Conservation (phyloP, 768 basidiomycete species). For the Suillus subaureus region DNA sequence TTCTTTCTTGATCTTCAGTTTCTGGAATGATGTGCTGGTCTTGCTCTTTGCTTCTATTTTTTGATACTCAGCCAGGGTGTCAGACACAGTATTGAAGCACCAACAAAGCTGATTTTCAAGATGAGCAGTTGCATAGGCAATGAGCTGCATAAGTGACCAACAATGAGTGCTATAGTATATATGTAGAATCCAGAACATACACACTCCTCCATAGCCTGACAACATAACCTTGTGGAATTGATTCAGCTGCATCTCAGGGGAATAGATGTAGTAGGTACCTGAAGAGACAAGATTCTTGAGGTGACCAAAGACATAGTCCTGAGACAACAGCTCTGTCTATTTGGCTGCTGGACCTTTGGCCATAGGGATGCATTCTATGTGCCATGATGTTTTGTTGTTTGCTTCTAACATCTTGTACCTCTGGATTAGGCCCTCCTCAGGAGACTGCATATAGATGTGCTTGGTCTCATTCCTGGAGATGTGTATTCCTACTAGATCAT, state of each 20-base stretch:
- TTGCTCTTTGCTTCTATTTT: too few species aligned
- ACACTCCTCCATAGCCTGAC: constrained; percentile 1
- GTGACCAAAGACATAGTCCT: constrained; percentile 4
- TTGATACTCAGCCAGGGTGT: too few species aligned
- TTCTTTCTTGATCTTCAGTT: too few species aligned
- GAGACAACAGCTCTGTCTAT: not conserved
- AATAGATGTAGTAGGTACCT: constrained; percentile 1
- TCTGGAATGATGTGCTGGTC: too few species aligned
- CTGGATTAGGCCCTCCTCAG: constrained; percentile 7
- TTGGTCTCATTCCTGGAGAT: too few species aligned
- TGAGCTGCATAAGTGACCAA: not conserved
- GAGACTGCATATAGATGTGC: too few species aligned
- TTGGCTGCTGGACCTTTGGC: constrained; percentile 1
- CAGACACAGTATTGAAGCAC: too few species aligned
- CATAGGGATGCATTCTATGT: constrained; percentile 2
- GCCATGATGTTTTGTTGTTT: not conserved
- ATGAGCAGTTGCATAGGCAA: not conserved
- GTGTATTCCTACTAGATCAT: not conserved
- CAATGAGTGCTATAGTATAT: not conserved
- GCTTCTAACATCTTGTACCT: not conserved
- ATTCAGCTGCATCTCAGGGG: constrained; percentile 1
- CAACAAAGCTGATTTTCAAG: constrained; percentile 1
- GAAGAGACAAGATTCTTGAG: not conserved
- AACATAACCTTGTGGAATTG: constrained; percentile 1
- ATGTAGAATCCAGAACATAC: not conserved